Conservation (phyloP, 2,329 filamentous ascomycete species). For the Phoma sp. region DNA sequence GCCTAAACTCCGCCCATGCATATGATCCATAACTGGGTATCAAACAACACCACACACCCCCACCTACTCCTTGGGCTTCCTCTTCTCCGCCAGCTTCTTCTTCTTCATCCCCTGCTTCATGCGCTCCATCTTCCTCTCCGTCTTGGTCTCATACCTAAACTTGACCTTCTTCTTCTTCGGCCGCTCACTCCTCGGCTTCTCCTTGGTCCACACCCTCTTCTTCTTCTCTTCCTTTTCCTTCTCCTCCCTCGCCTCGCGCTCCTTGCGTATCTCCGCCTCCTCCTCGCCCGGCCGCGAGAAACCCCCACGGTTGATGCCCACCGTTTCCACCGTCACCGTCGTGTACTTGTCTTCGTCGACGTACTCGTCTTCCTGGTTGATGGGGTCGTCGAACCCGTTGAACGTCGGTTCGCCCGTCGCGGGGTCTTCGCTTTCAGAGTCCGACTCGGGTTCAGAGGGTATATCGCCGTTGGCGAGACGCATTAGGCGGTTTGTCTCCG, state of each 20-base stretch:
- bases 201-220: conserved; percentile 60
- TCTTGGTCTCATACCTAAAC: conserved; percentile 91
- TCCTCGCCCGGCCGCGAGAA: conserved; percentile 63
- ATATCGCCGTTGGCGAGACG: conserved; percentile 62
- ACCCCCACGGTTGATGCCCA: conserved; percentile 79
- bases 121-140: conserved; percentile 72
- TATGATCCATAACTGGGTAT: conserved; percentile 20
- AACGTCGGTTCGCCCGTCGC: conserved; percentile 43
- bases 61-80: conserved; percentile 47
- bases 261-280: conserved; percentile 54
- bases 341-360: conserved; percentile 96
- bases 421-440: conserved; percentile 48
- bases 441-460: background rate
- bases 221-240: conserved; percentile 45
- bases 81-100: conserved; percentile 70
- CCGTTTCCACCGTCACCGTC: conserved; percentile 90
- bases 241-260: conserved; percentile 29
- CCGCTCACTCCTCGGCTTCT: conserved; percentile 55
- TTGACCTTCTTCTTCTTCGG: conserved; percentile 86
- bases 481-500: conserved; percentile 75
- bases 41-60: background rate
- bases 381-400: conserved; percentile 54
- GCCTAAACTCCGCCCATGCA: conserved; percentile 19
- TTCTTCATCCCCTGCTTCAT: conserved; percentile 73
- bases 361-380: conserved; percentile 89